Conservation (phyloP, 2,329 filamentous ascomycete genomes). For the Aspergillus amoenus region DNA sequence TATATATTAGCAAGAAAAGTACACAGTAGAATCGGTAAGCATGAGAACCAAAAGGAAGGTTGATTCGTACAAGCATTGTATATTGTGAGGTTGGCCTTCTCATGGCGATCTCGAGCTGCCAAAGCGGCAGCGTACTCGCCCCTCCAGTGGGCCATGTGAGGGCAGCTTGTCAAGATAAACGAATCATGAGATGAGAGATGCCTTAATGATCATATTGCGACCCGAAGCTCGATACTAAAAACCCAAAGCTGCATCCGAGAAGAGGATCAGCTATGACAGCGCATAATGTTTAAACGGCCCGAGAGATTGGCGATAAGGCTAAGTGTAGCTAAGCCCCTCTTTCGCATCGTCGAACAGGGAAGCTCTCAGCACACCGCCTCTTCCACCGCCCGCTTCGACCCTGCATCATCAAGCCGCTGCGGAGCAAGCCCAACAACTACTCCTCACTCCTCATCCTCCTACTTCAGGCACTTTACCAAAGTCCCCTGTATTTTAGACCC, state of each 20-base stretch:
- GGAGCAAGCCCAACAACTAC: constrained; percentile 12
- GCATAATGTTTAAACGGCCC: background rate
- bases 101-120: constrained; percentile 67
- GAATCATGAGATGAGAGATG: constrained; percentile 9
- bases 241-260: background rate
- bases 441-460: constrained; percentile 9
- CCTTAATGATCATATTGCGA: constrained; percentile 14
- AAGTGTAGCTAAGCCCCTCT: background rate
- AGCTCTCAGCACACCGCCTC: constrained; percentile 28
- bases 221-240: background rate
- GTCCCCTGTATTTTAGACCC: background rate
- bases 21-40: background rate
- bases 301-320: constrained; percentile 13
- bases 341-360: constrained; percentile 2
- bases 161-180: constrained; percentile 10
- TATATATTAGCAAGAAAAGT: background rate
- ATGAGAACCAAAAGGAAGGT: background rate
- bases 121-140: constrained; percentile 78
- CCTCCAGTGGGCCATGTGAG: constrained; percentile 67
- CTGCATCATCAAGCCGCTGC: constrained; percentile 33
- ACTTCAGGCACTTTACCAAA: background rate
- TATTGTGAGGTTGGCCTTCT: constrained; percentile 64
- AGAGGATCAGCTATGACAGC: background rate
- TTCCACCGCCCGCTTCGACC: constrained; percentile 30
- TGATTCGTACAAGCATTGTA: constrained; percentile 71